Evolutionary conservation across 1,139 yeast species (phyloP).

Genomic region (Yamadazyma conglobata): DNA sequence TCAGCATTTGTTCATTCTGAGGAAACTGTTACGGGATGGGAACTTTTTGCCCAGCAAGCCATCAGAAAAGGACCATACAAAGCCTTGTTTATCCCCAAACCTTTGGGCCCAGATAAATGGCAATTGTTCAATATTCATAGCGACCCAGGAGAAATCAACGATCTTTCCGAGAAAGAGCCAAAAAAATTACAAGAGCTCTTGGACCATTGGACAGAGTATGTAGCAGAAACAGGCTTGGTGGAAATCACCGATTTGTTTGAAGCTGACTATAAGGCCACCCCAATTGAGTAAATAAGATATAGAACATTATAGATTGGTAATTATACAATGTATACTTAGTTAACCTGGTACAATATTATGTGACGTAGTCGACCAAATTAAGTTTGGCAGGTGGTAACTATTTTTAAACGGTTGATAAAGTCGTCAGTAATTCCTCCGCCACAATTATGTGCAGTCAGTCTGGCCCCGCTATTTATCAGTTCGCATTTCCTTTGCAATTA

Average conservation of each 20-base stretch:
- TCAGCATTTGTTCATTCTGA: constrained; percentile 36
- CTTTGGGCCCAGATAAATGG: constrained; percentile 50
- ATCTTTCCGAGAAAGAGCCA: constrained; percentile 32
- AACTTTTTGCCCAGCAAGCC: constrained; percentile 54
- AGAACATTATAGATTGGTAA: no score
- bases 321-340: no score
- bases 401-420: no score
- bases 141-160: constrained; percentile 49
- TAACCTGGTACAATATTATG: no score
- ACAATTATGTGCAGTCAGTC: no score
- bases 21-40: constrained; percentile 56
- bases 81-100: constrained; percentile 47
- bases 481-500: no score
- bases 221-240: constrained; percentile 52
- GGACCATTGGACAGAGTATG: constrained; percentile 50
- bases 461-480: no score
- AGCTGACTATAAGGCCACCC: constrained; percentile 3
- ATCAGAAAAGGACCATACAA: constrained; percentile 50
- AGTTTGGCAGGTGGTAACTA: no score
- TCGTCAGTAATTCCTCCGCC: no score
- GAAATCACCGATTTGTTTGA: constrained; percentile 21
- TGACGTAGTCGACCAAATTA: no score
- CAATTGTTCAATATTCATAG: constrained; percentile 40
- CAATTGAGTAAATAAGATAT: not conserved
- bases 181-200: constrained; percentile 36